phyloP scores from a whole-genome alignment of 306 rosid genomes.

The Lathyrus aphaca region DNA sequence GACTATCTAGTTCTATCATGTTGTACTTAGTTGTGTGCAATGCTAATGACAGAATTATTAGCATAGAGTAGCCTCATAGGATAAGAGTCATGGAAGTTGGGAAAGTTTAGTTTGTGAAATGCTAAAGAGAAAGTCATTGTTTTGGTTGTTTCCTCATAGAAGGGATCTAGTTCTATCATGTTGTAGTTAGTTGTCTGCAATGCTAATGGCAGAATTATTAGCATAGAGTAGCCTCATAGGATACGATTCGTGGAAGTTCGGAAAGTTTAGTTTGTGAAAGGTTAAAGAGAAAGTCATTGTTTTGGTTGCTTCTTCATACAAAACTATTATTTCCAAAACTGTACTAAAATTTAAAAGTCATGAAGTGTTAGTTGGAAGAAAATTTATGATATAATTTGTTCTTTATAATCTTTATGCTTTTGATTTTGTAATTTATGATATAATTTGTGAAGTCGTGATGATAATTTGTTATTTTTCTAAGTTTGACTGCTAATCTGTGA shows the following conservation, averaged over 20 bases:
- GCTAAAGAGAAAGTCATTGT: constrained; percentile 3
- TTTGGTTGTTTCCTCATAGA: not conserved
- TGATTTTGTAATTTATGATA: not conserved
- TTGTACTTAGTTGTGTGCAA: not conserved
- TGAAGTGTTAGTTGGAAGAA: constrained; percentile 20
- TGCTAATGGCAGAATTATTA: constrained; percentile 9
- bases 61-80: not conserved
- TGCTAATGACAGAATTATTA: constrained; percentile 8
- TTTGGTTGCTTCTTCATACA: not conserved
- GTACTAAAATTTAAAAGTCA: not conserved
- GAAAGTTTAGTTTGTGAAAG: constrained; percentile 13
- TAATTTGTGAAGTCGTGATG: not conserved
- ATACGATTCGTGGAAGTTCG: not conserved
- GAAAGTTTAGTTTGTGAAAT: constrained; percentile 14
- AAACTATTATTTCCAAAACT: not conserved
- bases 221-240: not conserved
- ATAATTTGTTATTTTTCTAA: not conserved
- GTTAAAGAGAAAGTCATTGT: not conserved
- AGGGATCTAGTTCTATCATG: not conserved
- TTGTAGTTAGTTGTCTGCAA: not conserved
- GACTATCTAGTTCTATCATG: not conserved
- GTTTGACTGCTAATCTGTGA: constrained; percentile 27
- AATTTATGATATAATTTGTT: constrained; percentile 6
- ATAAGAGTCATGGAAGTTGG: not conserved
- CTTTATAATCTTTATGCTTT: not conserved